Conservation (phyloP, 768 basidiomycete genomes). For the Tulasnella sp. region DNA sequence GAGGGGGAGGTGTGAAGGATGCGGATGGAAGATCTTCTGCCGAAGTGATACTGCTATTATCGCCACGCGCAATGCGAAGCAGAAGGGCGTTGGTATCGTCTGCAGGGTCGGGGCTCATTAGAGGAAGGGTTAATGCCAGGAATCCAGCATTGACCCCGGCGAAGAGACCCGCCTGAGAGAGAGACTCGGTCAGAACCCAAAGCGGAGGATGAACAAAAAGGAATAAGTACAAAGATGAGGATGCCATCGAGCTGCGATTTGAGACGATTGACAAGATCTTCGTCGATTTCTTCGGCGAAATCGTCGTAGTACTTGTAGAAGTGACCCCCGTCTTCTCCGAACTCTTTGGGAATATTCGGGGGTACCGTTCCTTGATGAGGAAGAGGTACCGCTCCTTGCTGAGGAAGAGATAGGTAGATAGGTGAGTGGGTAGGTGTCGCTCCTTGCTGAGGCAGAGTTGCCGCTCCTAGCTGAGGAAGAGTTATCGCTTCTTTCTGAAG, state of each 20-base stretch:
- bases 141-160: not conserved
- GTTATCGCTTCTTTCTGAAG: too few relatives aligned
- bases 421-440: too few relatives aligned
- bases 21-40: too few relatives aligned
- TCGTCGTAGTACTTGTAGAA: not conserved
- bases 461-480: too few relatives aligned
- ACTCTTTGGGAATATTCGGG: not conserved
- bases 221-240: not conserved
- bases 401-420: too few relatives aligned
- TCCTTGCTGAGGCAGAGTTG: too few relatives aligned
- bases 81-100: not conserved
- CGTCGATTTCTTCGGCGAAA: not conserved
- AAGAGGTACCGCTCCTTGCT: too few relatives aligned
- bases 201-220: not conserved
- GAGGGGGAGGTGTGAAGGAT: too few relatives aligned
- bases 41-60: too few relatives aligned
- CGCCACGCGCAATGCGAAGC: not conserved
- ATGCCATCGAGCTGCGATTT: not conserved
- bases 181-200: not conserved
- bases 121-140: not conserved
- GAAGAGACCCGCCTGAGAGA: not conserved
- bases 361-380: too few relatives aligned
- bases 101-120: not conserved
- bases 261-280: not conserved
- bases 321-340: not conserved